Conservation (phyloP, 2,329 filamentous ascomycete genomes). For the Apiospora hydei region DNA sequence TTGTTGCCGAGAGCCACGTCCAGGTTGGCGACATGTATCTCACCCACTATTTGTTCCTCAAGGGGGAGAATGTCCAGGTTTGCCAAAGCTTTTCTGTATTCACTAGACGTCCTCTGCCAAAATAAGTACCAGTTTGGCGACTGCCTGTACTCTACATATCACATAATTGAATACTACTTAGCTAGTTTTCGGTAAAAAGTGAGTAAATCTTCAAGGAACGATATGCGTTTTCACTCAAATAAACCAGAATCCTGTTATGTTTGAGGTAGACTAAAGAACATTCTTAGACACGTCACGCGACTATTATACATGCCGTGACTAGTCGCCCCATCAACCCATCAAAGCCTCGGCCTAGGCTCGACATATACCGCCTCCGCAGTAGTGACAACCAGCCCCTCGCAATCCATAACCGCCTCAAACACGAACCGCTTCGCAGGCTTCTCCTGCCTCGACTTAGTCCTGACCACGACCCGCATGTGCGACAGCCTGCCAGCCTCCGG, state of each 20-base stretch:
- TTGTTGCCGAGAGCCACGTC: not conserved
- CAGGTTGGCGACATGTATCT: not conserved
- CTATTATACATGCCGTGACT: not conserved
- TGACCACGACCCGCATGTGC: not conserved
- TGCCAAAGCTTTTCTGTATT: not conserved
- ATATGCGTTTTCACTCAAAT: no score
- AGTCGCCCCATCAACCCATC: not conserved
- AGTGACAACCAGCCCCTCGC: not conserved
- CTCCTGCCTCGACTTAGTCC: conserved; percentile 8
- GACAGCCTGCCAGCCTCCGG: not conserved
- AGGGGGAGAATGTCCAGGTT: no score
- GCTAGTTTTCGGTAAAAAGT: not conserved
- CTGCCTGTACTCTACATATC: not conserved
- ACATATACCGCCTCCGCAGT: not conserved
- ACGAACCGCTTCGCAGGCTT: conserved; percentile 4
- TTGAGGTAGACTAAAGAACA: no score
- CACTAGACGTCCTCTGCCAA: not conserved
- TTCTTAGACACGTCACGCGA: no score
- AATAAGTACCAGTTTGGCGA: not conserved
- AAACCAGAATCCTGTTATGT: no score
- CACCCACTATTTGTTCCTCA: no score
- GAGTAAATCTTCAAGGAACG: no score
- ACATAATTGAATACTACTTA: no score
- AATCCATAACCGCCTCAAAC: conserved; percentile 7
- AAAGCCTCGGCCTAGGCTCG: conserved; percentile 3